Percentiles rank a stretch among this genome's conserved stretches.
phyloP scores from a whole-genome alignment of 2,329 filamentous ascomycete genomes.

The Simplicillium aogashimaense region DNA sequence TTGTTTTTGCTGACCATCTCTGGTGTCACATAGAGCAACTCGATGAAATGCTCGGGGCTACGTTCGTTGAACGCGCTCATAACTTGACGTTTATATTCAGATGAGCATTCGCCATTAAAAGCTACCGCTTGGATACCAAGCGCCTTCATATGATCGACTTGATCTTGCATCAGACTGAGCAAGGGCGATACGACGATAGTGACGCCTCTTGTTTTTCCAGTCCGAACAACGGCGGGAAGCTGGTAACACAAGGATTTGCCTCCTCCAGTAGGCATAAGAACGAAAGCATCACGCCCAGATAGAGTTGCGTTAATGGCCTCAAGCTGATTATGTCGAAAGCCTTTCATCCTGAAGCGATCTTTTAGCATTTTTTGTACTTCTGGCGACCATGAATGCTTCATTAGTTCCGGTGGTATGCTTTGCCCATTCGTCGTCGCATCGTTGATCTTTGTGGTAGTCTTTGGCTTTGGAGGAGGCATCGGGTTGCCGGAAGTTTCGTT shows the following conservation, averaged over 20 bases:
- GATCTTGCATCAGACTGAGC: slow-evolving; percentile 94
- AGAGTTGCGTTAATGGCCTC: slow-evolving; percentile 94
- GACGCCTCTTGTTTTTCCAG: slow-evolving; percentile 73
- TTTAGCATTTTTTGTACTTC: slow-evolving; percentile 76
- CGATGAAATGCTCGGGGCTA: slow-evolving; percentile 65
- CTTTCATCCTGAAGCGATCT: slow-evolving; percentile 72
- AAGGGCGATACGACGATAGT: slow-evolving; percentile 93
- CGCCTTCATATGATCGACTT: slow-evolving; percentile 71
- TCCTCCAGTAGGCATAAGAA: slow-evolving; percentile 95
- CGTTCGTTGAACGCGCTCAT: slow-evolving; percentile 51
- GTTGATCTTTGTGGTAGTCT: slow-evolving; percentile 20
- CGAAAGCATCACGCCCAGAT: slow-evolving; percentile 78
- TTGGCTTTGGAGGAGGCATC: slow-evolving; percentile 19
- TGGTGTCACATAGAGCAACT: slow-evolving; percentile 89
- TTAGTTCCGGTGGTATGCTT: slow-evolving; percentile 39
- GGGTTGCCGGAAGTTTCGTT: slow-evolving; percentile 40
- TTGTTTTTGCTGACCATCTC: slow-evolving; percentile 88
- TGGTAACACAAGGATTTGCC: slow-evolving; percentile 98
- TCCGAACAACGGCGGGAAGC: slow-evolving; percentile 73
- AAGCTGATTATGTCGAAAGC: slow-evolving; percentile 84
- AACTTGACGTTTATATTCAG: slow-evolving; percentile 54
- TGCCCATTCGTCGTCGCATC: slow-evolving; percentile 13
- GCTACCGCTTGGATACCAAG: slow-evolving; percentile 70
- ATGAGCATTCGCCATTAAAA: slow-evolving; percentile 67
- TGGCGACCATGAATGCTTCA: slow-evolving; percentile 70